Evolutionary conservation across 768 basidiomycete genomes (phyloP).

Genomic region (Antrodiella citrinella): DNA sequence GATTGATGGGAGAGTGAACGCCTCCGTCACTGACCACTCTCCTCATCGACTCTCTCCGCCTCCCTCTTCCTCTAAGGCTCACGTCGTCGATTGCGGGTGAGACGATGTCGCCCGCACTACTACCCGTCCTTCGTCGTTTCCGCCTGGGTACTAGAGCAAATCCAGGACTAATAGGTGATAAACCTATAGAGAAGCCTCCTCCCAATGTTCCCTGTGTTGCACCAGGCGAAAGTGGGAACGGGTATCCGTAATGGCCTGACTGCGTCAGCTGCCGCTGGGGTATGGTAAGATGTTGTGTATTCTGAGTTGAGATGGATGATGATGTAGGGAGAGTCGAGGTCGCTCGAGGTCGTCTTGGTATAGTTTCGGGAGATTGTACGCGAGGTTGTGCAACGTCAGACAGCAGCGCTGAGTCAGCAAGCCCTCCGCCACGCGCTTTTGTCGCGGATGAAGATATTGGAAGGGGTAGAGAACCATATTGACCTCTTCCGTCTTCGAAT

Average conservation of each 20-base stretch:
- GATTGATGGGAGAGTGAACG: background rate
- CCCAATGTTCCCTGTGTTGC: conserved; percentile 6
- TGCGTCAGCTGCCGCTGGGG: conserved; percentile 6
- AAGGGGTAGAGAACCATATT: background rate
- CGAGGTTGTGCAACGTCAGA: background rate
- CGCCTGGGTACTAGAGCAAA: conserved; percentile 57
- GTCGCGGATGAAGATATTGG: too few species aligned
- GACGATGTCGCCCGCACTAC: conserved; percentile 5
- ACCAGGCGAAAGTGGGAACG: conserved; percentile 15
- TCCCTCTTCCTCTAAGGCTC: background rate
- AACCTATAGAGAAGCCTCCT: conserved; percentile 62
- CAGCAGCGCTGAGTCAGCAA: too few species aligned
- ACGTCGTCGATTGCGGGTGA: background rate
- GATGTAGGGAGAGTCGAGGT: conserved; percentile 1
- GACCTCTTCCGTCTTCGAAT: background rate
- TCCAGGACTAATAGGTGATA: conserved; percentile 72
- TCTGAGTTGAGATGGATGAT: background rate
- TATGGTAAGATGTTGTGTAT: conserved; percentile 2
- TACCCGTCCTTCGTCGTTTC: conserved; percentile 35
- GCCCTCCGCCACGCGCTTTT: too few species aligned
- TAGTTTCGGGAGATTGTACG: conserved; percentile 10
- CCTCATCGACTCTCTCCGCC: background rate
- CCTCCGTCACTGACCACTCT: conserved; percentile 7
- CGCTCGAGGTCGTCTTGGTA: conserved; percentile 6
- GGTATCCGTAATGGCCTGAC: conserved; percentile 7